Conservation (phyloP, 1,284 basidiomycete species). For the Agaricales sp. region DNA sequence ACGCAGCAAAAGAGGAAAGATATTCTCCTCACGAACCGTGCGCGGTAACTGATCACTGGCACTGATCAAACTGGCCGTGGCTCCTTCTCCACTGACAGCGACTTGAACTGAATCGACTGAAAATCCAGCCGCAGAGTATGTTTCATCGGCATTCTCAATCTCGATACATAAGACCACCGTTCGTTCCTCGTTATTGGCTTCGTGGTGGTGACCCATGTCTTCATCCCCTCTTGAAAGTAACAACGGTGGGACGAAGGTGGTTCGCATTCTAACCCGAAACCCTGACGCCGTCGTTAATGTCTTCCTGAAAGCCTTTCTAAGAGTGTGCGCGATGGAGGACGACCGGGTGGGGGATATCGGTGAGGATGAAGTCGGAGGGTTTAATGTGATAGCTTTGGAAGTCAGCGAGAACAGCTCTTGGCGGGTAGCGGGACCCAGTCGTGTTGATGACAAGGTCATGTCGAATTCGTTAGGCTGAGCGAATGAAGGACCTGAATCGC, state of each 20-base stretch:
- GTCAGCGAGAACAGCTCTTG: slow-evolving; percentile 53
- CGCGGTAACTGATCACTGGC: slow-evolving; percentile 41
- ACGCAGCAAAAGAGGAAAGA: slow-evolving; percentile 64
- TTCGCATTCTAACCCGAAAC: slow-evolving; percentile 81
- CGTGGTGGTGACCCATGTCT: slow-evolving; percentile 42
- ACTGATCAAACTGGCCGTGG: slow-evolving; percentile 55
- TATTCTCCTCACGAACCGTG: slow-evolving; percentile 20
- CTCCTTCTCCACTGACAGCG: slow-evolving; percentile 63
- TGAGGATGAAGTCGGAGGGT: slow-evolving; percentile 31
- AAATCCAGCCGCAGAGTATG: slow-evolving; percentile 11
- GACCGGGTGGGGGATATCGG: slow-evolving; percentile 25
- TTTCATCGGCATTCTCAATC: slow-evolving; percentile 65
- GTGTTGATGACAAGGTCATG: slow-evolving; percentile 48
- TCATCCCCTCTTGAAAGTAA: slow-evolving; percentile 36
- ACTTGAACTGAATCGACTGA: neutral
- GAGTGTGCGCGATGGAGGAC: slow-evolving; percentile 38
- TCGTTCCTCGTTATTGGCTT: slow-evolving; percentile 69
- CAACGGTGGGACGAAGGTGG: slow-evolving; percentile 77
- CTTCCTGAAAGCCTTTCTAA: slow-evolving; percentile 81
- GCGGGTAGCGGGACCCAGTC: slow-evolving; percentile 53
- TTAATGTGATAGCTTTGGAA: slow-evolving; percentile 26
- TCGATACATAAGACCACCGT: slow-evolving; percentile 83
- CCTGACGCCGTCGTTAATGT: slow-evolving; percentile 69
- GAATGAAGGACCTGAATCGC: slow-evolving; percentile 34
- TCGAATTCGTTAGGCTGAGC: slow-evolving; percentile 17